These are phyloP conservation scores for Saccharum spontaneum DNA, from an alignment of 176 grass and related monocot species.

Conservation along the genomic window DNA sequence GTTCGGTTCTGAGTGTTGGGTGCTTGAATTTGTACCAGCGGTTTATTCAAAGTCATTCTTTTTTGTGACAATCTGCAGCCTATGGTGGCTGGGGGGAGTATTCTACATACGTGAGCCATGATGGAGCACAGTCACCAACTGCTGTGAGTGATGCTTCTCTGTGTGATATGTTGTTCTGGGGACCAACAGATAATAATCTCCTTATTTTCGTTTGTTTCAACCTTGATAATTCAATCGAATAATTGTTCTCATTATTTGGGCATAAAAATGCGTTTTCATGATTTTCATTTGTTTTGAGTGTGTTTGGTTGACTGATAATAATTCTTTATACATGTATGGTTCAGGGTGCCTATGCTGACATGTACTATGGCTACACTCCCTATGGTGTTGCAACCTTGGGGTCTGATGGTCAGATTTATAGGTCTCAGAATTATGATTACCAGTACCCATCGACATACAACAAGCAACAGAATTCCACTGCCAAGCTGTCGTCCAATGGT, in stretches of 20 bases:
- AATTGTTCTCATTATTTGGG: background rate
- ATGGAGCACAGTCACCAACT: slow-evolving; percentile 42
- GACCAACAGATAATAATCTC: background rate
- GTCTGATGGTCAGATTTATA: slow-evolving; percentile 57
- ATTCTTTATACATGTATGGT: slow-evolving; percentile 15
- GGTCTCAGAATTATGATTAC: slow-evolving; percentile 57
- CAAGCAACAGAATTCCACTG: slow-evolving; percentile 35
- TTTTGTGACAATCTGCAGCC: slow-evolving; percentile 28
- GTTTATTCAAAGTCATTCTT: background rate
- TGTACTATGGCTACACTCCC: slow-evolving; percentile 59
- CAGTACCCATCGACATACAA: slow-evolving; percentile 50
- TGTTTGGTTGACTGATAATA: background rate
- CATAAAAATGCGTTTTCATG: background rate
- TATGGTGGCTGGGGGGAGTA: slow-evolving; percentile 66
- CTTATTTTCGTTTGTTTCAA: background rate
- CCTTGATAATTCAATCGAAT: background rate
- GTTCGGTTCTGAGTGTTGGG: background rate
- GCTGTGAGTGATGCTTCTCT: slow-evolving; percentile 28
- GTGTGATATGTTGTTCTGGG: background rate
- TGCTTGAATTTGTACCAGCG: background rate
- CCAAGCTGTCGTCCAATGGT: slow-evolving; percentile 32
- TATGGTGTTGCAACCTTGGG: slow-evolving; percentile 50
- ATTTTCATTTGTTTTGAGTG: background rate
- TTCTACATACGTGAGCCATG: slow-evolving; percentile 41
- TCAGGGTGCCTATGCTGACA: slow-evolving; percentile 64